Percentiles rank a stretch among this genome's conserved stretches.
phyloP scores from a whole-genome alignment of 148 eudicot species.

The Vaccinium myrtillus region DNA sequence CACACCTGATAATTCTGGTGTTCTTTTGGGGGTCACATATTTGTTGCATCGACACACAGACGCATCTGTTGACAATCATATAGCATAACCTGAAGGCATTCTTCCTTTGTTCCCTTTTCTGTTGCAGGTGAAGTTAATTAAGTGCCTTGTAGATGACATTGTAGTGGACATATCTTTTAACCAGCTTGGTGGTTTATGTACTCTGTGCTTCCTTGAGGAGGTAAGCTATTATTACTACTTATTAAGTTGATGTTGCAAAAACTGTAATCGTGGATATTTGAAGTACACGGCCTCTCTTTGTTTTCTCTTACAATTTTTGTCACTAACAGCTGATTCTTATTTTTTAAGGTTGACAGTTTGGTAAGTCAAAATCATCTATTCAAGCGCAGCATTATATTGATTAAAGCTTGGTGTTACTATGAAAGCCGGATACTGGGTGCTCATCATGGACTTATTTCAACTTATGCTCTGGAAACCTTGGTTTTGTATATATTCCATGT shows the following conservation, averaged over 20 bases:
- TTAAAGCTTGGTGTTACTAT: slow-evolving; percentile 97
- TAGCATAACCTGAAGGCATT: slow-evolving; percentile 60
- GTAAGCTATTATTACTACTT: slow-evolving; percentile 26
- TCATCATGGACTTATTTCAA: slow-evolving; percentile 95
- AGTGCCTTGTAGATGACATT: slow-evolving; percentile 72
- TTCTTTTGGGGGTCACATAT: neutral
- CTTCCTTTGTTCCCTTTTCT: slow-evolving; percentile 67
- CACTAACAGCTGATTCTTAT: slow-evolving; percentile 2
- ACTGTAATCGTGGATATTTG: neutral
- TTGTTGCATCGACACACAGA: neutral
- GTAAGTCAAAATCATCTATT: slow-evolving; percentile 81
- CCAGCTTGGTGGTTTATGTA: slow-evolving; percentile 82
- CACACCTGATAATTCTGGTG: neutral
- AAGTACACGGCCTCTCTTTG: neutral
- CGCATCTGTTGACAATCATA: slow-evolving; percentile 62
- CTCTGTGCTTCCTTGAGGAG: slow-evolving; percentile 83
- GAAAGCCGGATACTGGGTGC: slow-evolving; percentile 98
- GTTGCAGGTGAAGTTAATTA: slow-evolving; percentile 68
- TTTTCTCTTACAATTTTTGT: neutral
- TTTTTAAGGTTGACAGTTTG: slow-evolving; percentile 66
- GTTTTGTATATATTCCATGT: slow-evolving; percentile 96
- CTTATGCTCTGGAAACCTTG: slow-evolving; percentile 92
- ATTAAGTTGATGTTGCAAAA: neutral
- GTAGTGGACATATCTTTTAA: slow-evolving; percentile 83
- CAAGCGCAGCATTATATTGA: slow-evolving; percentile 92